Conservation (phyloP, 139 green algal species). For the Coelastrella sp. region DNA sequence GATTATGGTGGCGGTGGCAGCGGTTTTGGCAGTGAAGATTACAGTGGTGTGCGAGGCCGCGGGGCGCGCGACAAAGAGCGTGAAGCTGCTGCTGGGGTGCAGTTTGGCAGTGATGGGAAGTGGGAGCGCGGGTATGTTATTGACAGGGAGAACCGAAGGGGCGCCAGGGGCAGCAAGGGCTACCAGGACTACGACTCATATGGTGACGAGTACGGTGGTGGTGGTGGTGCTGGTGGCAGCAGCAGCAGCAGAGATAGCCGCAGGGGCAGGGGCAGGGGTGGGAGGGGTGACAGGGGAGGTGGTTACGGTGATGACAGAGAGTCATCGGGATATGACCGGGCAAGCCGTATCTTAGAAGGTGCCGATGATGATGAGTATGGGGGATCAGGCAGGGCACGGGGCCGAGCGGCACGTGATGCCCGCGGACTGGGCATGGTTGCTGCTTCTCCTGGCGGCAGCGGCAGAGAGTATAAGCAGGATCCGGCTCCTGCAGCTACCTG, state of each 20-base stretch:
- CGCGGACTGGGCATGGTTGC: neutral
- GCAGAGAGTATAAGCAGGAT: neutral
- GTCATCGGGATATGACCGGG: neutral
- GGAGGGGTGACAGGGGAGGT: neutral
- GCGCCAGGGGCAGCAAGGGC: neutral
- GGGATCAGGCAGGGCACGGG: neutral
- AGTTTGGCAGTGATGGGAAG: constrained; percentile 28
- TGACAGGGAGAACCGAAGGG: neutral
- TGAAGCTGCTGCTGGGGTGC: neutral
- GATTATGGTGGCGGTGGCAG: neutral
- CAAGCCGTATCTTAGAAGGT: neutral
- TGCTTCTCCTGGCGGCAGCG: neutral
- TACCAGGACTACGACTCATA: constrained; percentile 38
- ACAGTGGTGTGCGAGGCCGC: neutral
- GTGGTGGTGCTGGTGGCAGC: neutral
- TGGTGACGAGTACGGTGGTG: neutral
- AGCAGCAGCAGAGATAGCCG: constrained; percentile 24
- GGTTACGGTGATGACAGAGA: neutral
- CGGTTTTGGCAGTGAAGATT: neutral
- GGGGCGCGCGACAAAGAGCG: neutral
- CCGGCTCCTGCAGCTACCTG: neutral
- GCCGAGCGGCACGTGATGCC: neutral
- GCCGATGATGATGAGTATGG: constrained; percentile 17
- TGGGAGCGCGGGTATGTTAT: constrained; percentile 44
- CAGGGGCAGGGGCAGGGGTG: neutral